These are phyloP conservation scores for Russula brevipes DNA, from an alignment of 768 basidiomycete genomes.

Conservation along the genomic window DNA sequence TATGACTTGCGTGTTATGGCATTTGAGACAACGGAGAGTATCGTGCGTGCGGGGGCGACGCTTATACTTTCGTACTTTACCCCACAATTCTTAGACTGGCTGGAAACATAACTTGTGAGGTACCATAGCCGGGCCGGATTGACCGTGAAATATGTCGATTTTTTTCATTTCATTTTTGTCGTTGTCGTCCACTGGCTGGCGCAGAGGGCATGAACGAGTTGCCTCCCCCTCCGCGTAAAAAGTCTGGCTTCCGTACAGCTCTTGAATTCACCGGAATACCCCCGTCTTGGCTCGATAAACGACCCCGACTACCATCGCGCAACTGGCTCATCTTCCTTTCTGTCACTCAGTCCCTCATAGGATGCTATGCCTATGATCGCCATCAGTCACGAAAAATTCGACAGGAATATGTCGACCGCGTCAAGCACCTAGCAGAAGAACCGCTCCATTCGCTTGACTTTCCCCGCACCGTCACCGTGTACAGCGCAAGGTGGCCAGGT, in stretches of 20 bases:
- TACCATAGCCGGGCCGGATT: conserved; percentile 1
- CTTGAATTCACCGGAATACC: conserved; percentile 62
- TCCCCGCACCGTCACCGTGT: conserved; percentile 79
- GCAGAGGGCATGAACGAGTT: conserved; percentile 5
- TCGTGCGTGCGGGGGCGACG: conserved; percentile 88
- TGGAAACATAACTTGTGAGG: conserved; percentile 35
- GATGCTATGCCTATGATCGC: conserved; percentile 84
- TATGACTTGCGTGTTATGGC: conserved; percentile 91
- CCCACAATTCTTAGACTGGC: conserved; percentile 90
- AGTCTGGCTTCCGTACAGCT: conserved; percentile 56
- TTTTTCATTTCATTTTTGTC: neutral
- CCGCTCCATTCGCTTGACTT: conserved; percentile 57
- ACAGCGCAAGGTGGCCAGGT: conserved; percentile 87
- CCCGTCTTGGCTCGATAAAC: conserved; percentile 74
- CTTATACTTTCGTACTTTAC: conserved; percentile 95
- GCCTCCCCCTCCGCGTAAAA: conserved; percentile 16
- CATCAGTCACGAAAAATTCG: conserved; percentile 72
- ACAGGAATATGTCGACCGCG: conserved; percentile 71
- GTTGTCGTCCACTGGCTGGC: neutral
- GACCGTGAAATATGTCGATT: neutral
- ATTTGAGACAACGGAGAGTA: conserved; percentile 86
- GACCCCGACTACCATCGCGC: conserved; percentile 81
- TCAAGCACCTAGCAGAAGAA: conserved; percentile 69
- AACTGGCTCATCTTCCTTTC: conserved; percentile 94
- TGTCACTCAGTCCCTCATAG: conserved; percentile 62